Conservation (phyloP, 177 flowering plant species). For the Vitis hybrid region DNA sequence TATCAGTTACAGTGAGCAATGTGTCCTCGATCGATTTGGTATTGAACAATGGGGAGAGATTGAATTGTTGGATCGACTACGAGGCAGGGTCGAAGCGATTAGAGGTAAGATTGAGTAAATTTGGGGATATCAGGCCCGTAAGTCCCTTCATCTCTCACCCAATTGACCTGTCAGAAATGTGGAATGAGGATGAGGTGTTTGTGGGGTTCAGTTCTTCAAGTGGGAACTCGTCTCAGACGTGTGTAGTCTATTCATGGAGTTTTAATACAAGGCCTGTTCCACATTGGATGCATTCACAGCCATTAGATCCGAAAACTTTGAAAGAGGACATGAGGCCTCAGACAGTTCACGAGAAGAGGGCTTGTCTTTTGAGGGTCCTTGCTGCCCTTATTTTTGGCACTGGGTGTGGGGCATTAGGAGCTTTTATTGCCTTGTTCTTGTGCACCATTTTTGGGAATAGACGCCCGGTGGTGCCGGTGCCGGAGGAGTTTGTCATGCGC, state of each 20-base stretch:
- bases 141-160: conserved; percentile 45
- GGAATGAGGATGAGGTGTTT: conserved; percentile 37
- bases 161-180: conserved; percentile 42
- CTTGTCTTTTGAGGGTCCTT: conserved; percentile 38
- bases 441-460: conserved; percentile 47
- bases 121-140: conserved; percentile 36
- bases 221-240: conserved; percentile 41
- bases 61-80: conserved; percentile 83
- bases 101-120: conserved; percentile 64
- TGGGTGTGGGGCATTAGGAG: conserved; percentile 58
- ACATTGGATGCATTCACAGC: conserved; percentile 66
- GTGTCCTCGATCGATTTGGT: conserved; percentile 39
- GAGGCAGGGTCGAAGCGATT: conserved; percentile 50
- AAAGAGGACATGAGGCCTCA: conserved; percentile 11
- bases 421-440: conserved; percentile 37
- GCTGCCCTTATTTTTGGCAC: conserved; percentile 49
- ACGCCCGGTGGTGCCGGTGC: conserved; percentile 49
- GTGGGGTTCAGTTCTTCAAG: conserved; percentile 51
- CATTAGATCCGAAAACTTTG: conserved; percentile 41
- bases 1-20: conserved; percentile 39
- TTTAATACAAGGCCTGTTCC: conserved; percentile 42
- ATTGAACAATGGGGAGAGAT: conserved; percentile 41
- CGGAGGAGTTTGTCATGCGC: conserved; percentile 40
- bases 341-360: conserved; percentile 22
- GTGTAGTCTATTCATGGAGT: conserved; percentile 53